A percentile compares a stretch with the other conserved stretches of the same genome.
phyloP scores from a whole-genome alignment of 768 basidiomycete species.

The Paxillus ammoniavirescens region DNA sequence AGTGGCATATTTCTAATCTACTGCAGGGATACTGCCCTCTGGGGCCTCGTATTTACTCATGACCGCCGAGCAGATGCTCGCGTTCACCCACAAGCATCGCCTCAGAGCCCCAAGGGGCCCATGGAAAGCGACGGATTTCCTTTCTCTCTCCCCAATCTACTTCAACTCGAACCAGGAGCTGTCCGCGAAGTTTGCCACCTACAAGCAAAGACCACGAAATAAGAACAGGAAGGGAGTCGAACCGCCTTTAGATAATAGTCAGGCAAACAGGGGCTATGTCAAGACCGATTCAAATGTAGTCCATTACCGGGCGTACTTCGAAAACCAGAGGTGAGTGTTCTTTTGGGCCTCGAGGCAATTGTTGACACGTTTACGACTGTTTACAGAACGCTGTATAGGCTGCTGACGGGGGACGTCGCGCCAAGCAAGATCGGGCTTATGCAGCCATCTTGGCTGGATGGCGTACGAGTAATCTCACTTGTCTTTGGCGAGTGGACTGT shows the following conservation, averaged over 20 bases:
- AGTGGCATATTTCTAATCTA: not conserved
- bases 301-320: slow-evolving; percentile 41
- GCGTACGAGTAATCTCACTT: slow-evolving; percentile 35
- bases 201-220: slow-evolving; percentile 40
- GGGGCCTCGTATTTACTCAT: slow-evolving; percentile 49
- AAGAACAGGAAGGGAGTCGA: slow-evolving; percentile 21
- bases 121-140: slow-evolving; percentile 29
- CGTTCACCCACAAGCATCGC: slow-evolving; percentile 19
- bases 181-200: slow-evolving; percentile 34
- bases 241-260: slow-evolving; percentile 35
- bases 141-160: slow-evolving; percentile 48
- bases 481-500: slow-evolving; percentile 33
- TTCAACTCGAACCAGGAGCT: slow-evolving; percentile 36
- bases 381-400: slow-evolving; percentile 31
- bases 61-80: slow-evolving; percentile 30
- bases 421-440: slow-evolving; percentile 33
- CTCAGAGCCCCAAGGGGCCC: slow-evolving; percentile 12
- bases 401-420: slow-evolving; percentile 22
- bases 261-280: slow-evolving; percentile 40
- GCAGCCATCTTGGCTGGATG: slow-evolving; percentile 30
- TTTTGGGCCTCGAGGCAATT: not conserved
- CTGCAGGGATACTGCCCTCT: slow-evolving; percentile 40
- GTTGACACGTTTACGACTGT: not conserved
- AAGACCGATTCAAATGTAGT: slow-evolving; percentile 14
- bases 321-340: slow-evolving; percentile 43